Evolutionary conservation across 192 early-diverging fungal species (phyloP), one percentile per base, ranked within the genome.

Genomic region (Oehlia diaphana): DNA sequence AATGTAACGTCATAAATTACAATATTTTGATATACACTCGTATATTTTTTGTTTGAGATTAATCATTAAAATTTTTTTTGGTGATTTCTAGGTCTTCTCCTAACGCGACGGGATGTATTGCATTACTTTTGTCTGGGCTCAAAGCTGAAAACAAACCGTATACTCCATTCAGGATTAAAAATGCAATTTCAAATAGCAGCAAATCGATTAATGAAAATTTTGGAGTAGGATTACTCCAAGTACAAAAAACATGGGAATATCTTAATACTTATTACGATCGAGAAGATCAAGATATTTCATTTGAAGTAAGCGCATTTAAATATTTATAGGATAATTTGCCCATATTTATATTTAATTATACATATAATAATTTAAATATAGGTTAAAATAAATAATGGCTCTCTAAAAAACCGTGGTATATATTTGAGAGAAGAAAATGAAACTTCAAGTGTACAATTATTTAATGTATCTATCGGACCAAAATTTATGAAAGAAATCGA

Each of bases 31-130:
- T 13, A 66, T 63, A 21, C 8, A 23, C 6, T 23, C 23, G 7
- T 63, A 33, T 66, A 28, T 10, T 14, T 33, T 26, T 53, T 63
- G 8, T 64, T 19, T 72, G 19, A 14, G n/a, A 50, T 42, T 61
- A 9, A 58, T 67, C 8, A 19, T 16, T 19, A 31, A 3, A 66
- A 7, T 13, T 44, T 16, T 26, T 26, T 42, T 23, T 63, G 26
- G 3, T 19, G 28, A 14, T 14, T 28, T 69, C 58, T 47, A 85
- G 86, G 75, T 63, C 82, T 67, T 90, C 91, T 68, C 98, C 98
- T 64, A 97, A 96, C 81, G 90, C 91, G 66, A 94, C 95, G 83
- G 95, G 96, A n/a, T 94, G 95, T 81, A 81, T 96, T 72, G 87
- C 94, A 9, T 85, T 97, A 37, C 83, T 99, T 75, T 83, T 97